Evolutionary conservation across 805 yeast genomes (phyloP).

Genomic region (Hanseniaspora jakobsenii): DNA sequence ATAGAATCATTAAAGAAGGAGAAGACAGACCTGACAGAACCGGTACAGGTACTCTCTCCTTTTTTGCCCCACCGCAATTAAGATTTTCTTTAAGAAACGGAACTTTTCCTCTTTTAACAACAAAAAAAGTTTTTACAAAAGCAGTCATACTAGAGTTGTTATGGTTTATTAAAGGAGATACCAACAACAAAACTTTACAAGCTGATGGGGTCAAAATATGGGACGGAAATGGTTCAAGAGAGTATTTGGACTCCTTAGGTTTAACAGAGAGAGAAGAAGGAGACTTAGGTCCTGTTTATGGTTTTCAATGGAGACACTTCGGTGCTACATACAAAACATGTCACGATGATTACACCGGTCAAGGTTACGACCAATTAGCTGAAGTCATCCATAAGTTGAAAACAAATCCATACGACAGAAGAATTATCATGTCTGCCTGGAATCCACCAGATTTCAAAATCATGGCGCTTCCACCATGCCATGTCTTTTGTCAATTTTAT

Average conservation of each 20-base stretch:
- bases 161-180: slow-evolving; percentile 86
- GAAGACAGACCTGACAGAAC: slow-evolving; percentile 92
- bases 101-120: slow-evolving; percentile 76
- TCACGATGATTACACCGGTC: slow-evolving; percentile 72
- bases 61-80: slow-evolving; percentile 93
- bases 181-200: slow-evolving; percentile 68
- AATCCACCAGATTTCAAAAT: slow-evolving; percentile 86
- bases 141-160: slow-evolving; percentile 81
- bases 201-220: slow-evolving; percentile 90
- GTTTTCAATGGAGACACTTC: slow-evolving; percentile 98
- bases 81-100: slow-evolving; percentile 66
- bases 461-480: slow-evolving; percentile 99
- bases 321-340: slow-evolving; percentile 87
- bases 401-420: slow-evolving; percentile 83
- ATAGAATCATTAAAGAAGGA: slow-evolving; percentile 65
- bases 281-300: slow-evolving; percentile 96
- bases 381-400: slow-evolving; percentile 69
- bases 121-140: slow-evolving; percentile 80
- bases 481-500: slow-evolving; percentile 88
- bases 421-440: slow-evolving; percentile 96
- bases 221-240: slow-evolving; percentile 97
- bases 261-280: slow-evolving; percentile 73
- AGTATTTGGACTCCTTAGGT: slow-evolving; percentile 75
- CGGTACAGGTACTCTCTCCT: slow-evolving; percentile 85
- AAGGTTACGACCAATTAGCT: slow-evolving; percentile 83